A percentile compares a stretch with the other conserved stretches of the same genome.
Evolutionary conservation across 2,329 filamentous ascomycete species (phyloP).

Genomic region (Venturia oleaginea): DNA sequence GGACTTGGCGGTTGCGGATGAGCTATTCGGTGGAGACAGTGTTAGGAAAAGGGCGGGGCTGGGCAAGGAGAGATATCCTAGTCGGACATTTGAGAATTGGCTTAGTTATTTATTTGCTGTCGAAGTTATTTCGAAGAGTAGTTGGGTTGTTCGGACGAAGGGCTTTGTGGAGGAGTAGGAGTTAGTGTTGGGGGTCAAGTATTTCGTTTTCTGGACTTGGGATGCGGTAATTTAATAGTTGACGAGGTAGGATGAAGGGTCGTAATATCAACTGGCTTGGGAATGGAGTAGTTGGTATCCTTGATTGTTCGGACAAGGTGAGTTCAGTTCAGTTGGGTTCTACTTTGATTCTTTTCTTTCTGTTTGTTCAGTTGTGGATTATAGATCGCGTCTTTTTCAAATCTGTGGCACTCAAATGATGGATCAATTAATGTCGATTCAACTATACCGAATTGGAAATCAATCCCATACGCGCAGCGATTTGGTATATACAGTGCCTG

Average conservation of each 20-base stretch:
- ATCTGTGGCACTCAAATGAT: no score
- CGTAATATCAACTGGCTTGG: not conserved
- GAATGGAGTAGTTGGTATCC: not conserved
- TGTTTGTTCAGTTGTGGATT: no score
- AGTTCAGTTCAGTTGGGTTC: no score
- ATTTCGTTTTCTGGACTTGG: not conserved
- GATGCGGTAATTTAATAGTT: not conserved
- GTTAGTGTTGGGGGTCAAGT: not conserved
- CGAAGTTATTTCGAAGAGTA: not conserved
- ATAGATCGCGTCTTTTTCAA: no score
- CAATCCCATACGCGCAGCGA: no score
- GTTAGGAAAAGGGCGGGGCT: conserved; percentile 18
- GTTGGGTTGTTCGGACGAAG: not conserved
- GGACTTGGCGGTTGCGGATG: conserved; percentile 17
- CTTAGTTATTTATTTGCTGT: conserved; percentile 7
- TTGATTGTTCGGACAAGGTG: no score
- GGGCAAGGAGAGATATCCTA: conserved; percentile 23
- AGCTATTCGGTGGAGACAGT: conserved; percentile 15
- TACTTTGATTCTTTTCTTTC: no score
- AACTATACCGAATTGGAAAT: no score
- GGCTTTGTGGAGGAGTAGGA: not conserved
- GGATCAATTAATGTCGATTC: no score
- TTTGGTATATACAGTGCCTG: no score
- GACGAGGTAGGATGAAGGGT: not conserved
- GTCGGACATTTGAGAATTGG: conserved; percentile 23